Percentiles rank a stretch among this genome's conserved stretches.
Evolutionary conservation across 2,329 filamentous ascomycete genomes (phyloP).

Genomic region (Pseudogymnoascus destructans): DNA sequence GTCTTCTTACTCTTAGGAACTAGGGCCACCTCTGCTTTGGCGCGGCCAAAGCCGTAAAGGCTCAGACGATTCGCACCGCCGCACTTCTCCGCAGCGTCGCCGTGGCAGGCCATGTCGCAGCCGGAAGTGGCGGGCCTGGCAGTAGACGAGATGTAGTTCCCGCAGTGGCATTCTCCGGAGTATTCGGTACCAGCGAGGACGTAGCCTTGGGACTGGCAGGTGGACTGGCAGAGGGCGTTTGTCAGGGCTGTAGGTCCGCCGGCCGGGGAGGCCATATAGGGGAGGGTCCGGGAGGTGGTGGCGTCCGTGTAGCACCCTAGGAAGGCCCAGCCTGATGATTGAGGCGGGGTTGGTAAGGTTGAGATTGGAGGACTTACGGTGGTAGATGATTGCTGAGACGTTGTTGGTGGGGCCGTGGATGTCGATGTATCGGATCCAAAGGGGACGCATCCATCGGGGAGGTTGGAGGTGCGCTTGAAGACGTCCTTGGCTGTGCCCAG

Average conservation of each 20-base stretch:
- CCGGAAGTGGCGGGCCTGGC: conserved; percentile 11
- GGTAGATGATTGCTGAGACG: conserved; percentile 3
- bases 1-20: neutral
- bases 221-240: conserved; percentile 36
- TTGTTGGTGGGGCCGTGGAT: conserved; percentile 1
- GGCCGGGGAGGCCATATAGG: conserved; percentile 11
- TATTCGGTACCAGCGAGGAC: conserved; percentile 28
- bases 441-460: conserved; percentile 33
- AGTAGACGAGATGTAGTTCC: neutral
- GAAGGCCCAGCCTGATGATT: conserved; percentile 5
- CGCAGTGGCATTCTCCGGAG: conserved; percentile 9
- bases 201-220: conserved; percentile 32
- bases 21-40: neutral
- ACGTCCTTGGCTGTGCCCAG: conserved; percentile 28
- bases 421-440: conserved; percentile 23
- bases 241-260: neutral
- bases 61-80: conserved; percentile 12
- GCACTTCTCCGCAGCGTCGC: conserved; percentile 13
- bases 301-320: conserved; percentile 11
- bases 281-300: conserved; percentile 14
- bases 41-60: conserved; percentile 4
- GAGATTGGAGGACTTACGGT: conserved; percentile 18
- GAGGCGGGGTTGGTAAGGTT: conserved; percentile 17
- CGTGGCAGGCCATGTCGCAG: conserved; percentile 14
- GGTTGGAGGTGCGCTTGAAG: conserved; percentile 35